Evolutionary conservation across 2,329 filamentous ascomycete genomes (phyloP).

Genomic region (Aspergillus texensis): DNA sequence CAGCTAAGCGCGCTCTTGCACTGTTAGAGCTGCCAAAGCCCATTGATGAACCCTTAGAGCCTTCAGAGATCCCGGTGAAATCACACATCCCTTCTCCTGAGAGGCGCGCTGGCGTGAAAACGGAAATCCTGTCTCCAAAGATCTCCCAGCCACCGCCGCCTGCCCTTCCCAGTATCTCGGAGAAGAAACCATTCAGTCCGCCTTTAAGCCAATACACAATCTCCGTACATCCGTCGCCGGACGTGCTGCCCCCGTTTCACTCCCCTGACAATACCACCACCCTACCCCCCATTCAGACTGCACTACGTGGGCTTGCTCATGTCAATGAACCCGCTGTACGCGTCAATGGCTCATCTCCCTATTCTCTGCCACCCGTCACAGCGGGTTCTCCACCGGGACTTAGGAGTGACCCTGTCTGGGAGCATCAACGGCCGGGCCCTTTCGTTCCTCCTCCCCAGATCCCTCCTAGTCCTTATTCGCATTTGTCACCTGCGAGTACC

Average conservation of each 20-base stretch:
- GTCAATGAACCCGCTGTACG: slow-evolving; percentile 29
- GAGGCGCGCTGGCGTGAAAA: not conserved
- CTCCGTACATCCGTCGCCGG: slow-evolving; percentile 24
- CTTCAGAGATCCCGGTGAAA: not conserved
- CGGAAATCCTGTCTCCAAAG: not conserved
- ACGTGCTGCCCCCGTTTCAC: slow-evolving; percentile 44
- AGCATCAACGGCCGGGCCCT: slow-evolving; percentile 34
- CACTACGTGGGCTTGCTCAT: slow-evolving; percentile 33
- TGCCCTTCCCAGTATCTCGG: slow-evolving; percentile 24
- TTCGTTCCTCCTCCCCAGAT: slow-evolving; percentile 33
- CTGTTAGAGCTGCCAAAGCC: slow-evolving; percentile 2
- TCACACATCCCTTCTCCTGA: not conserved
- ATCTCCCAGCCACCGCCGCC: not conserved
- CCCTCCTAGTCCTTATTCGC: slow-evolving; percentile 39
- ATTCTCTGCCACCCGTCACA: slow-evolving; percentile 26
- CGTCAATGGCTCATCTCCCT: slow-evolving; percentile 28
- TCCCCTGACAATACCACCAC: slow-evolving; percentile 28
- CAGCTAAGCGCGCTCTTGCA: slow-evolving; percentile 3
- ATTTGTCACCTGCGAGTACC: slow-evolving; percentile 42
- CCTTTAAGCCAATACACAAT: slow-evolving; percentile 39
- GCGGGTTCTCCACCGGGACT: slow-evolving; percentile 29
- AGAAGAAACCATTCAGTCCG: slow-evolving; percentile 6
- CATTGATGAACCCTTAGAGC: not conserved
- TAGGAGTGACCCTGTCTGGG: slow-evolving; percentile 31
- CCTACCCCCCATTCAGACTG: slow-evolving; percentile 45